Evolutionary conservation across 768 basidiomycete species (phyloP).

Genomic region (Auriscalpium microsporum): DNA sequence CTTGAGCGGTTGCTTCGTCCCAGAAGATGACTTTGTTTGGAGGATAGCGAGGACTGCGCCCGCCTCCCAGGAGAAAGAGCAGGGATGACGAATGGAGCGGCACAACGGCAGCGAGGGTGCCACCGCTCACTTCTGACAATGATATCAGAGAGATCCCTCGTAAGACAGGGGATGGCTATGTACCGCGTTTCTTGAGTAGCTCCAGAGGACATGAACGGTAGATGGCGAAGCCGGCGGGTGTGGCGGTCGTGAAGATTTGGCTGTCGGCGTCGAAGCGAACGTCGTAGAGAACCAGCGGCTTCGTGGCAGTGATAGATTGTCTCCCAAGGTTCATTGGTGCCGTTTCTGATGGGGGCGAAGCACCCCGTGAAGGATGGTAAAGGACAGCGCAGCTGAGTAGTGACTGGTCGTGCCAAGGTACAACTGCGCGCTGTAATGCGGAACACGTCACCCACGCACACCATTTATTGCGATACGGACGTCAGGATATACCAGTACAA

Average conservation of each 20-base stretch:
- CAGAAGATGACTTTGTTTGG: conserved; percentile 89
- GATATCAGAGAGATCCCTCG: conserved; percentile 10
- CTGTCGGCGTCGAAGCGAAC: conserved; percentile 75
- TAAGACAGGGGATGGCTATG: conserved; percentile 10
- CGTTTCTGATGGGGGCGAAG: conserved; percentile 8
- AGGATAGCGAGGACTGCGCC: conserved; percentile 80
- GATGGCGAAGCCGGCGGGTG: conserved; percentile 75
- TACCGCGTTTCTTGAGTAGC: conserved; percentile 78
- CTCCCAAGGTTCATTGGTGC: conserved; percentile 76
- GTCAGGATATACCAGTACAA: not conserved
- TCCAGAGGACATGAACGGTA: conserved; percentile 70
- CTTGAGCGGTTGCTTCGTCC: conserved; percentile 70
- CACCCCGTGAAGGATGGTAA: conserved; percentile 1
- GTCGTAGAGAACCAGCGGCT: conserved; percentile 67
- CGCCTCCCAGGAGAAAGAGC: conserved; percentile 81
- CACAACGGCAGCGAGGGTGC: conserved; percentile 67
- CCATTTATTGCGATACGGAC: not conserved
- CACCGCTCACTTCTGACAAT: conserved; percentile 60
- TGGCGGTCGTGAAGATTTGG: conserved; percentile 72
- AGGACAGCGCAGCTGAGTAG: too few species aligned
- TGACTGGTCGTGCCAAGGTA: too few species aligned
- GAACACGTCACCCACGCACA: too few species aligned
- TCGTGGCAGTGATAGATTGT: conserved; percentile 71
- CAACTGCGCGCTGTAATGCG: too few species aligned
- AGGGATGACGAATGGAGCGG: conserved; percentile 78